phyloP scores from a whole-genome alignment of 2,329 filamentous ascomycete genomes.

The Sporothrix euskadiensis region DNA sequence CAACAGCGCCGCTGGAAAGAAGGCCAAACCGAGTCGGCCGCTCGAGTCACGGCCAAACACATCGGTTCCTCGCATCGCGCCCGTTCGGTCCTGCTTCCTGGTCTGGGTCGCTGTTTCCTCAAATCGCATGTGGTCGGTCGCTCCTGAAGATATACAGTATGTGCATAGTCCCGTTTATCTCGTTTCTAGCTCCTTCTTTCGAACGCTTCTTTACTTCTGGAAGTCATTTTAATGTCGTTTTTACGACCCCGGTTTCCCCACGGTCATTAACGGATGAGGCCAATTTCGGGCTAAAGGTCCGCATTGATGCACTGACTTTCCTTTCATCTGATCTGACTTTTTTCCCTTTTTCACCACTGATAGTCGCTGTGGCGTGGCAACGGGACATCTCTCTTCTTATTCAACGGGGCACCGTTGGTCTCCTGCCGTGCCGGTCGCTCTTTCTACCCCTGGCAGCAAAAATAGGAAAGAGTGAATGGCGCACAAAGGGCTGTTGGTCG shows the following conservation, averaged over 20 bases:
- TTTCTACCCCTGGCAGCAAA: neutral
- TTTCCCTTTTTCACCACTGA: neutral
- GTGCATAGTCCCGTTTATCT: neutral
- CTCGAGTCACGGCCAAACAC: neutral
- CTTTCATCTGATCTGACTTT: slow-evolving; percentile 8
- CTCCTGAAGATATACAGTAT: neutral
- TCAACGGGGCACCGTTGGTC: neutral
- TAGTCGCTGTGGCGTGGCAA: slow-evolving; percentile 3
- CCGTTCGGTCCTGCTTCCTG: neutral
- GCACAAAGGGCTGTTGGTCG: neutral
- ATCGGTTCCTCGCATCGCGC: neutral
- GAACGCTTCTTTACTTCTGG: neutral
- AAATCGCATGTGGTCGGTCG: neutral
- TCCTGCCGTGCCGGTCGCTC: neutral
- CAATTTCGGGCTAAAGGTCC: slow-evolving; percentile 15
- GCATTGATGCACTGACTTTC: slow-evolving; percentile 12
- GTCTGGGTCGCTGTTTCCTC: neutral
- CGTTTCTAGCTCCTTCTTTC: neutral
- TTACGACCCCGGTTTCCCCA: slow-evolving; percentile 6
- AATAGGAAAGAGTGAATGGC: neutral
- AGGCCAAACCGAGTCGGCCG: slow-evolving; percentile 5
- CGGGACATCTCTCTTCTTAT: neutral
- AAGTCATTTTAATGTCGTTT: neutral
- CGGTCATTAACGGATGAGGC: neutral
- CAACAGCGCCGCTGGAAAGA: neutral